Evolutionary conservation across 176 grass and related monocot species (phyloP), one percentile per base, ranked within the genome.

Genomic region (Rhynchospora tenuis): DNA sequence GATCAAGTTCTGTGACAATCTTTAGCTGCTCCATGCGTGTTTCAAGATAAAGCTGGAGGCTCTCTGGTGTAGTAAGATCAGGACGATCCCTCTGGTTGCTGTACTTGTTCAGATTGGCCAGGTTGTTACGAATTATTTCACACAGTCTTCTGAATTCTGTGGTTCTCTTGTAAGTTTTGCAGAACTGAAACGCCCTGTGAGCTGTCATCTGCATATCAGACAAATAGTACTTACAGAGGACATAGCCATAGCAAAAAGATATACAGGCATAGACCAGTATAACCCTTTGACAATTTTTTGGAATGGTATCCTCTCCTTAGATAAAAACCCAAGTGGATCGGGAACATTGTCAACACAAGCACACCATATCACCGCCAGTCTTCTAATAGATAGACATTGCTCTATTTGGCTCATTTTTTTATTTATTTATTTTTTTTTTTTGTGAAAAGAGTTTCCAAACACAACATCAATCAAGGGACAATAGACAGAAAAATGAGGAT

Each of bases 11-110:
- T 6, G 97, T 99, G 8, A 93, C 97, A 31, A 92, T 86, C 84
- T 99, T 99, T 9, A 99, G 93, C 33, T 99, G 97, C 71, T 99
- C 97, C 65, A 99, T 89, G 42, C 97, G 86, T n/a, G 91, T 93
- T 86, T 99, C 97, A 54, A 99, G 90, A 86, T 99, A 99, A 31
- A 92, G 72, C 85, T 96, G 91, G 42, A 91, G 87, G 79, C 88
- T 95, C 81, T 99, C 97, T 45, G 93, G 93, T 14, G 82, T 77
- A 28, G 85, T 90, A 17, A 96, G 88, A 92, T 99, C 97, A 64
- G 93, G 93, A 17, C 93, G 89, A 69, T 99, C 96, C 86, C 96
- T 82, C 85, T 99, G 96, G 66, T 99, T 93, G 11, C 91, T 89
- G 72, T 99, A 95, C 85, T 99, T 99, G 74, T 95, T 95, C 59